Evolutionary conservation across 129 eudicot species (phyloP).

Genomic region (Arctium lappa): DNA sequence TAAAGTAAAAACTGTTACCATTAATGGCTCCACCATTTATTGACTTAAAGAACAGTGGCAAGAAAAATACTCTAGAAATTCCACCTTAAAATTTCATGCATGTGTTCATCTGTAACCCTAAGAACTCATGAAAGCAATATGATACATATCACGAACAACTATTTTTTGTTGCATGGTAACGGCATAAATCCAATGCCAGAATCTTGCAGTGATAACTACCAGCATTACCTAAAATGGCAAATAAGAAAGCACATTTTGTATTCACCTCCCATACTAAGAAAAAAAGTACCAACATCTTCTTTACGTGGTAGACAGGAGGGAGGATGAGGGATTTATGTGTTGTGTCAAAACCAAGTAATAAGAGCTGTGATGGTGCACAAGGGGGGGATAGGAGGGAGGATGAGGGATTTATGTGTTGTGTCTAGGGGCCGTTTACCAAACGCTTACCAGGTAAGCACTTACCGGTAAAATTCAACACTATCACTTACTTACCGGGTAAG

Average conservation of each 20-base stretch:
- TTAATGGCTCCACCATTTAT: constrained; percentile 4
- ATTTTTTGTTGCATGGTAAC: neutral
- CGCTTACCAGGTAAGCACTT: no score
- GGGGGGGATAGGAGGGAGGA: neutral
- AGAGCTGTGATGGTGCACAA: neutral
- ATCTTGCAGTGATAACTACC: neutral
- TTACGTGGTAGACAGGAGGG: neutral
- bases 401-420: neutral
- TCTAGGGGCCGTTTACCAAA: no score
- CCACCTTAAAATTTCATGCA: neutral
- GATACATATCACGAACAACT: neutral
- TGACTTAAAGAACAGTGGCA: neutral
- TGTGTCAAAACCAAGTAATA: neutral
- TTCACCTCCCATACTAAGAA: neutral
- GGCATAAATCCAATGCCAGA: neutral
- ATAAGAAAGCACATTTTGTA: neutral
- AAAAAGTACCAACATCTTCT: neutral
- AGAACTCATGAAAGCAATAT: neutral
- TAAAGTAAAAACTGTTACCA: neutral
- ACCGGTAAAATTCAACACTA: no score
- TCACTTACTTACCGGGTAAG: no score
- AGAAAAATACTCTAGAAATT: neutral
- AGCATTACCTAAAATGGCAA: neutral
- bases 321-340: no score
- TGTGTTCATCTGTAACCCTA: neutral